A percentile compares a stretch with the other conserved stretches of the same genome.
Evolutionary conservation across 306 rosid genomes (phyloP).

Genomic region (Ammopiptanthus mongolicus): DNA sequence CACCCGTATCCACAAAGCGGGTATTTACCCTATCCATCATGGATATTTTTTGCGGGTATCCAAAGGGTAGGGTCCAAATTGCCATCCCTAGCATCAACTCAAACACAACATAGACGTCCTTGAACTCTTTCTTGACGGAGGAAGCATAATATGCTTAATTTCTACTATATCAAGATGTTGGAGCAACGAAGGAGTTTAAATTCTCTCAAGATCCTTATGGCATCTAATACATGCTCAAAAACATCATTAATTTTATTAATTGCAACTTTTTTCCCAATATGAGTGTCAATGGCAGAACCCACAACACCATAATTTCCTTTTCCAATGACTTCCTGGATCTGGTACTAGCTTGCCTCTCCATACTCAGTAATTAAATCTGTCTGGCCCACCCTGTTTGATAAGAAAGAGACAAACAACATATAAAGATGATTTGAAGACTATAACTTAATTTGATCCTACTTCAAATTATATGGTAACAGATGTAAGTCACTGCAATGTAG

Average conservation of each 20-base stretch:
- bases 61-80: no score
- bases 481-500: not conserved
- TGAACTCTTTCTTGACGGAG: slow-evolving; percentile 92
- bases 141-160: slow-evolving; percentile 95
- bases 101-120: slow-evolving; percentile 91
- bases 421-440: slow-evolving; percentile 4
- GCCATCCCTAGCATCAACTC: no score
- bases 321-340: slow-evolving; percentile 85
- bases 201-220: slow-evolving; percentile 91
- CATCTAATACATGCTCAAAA: slow-evolving; percentile 97
- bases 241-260: slow-evolving; percentile 95
- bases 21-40: no score
- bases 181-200: slow-evolving; percentile 94
- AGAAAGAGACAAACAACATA: not conserved
- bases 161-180: slow-evolving; percentile 94
- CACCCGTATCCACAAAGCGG: no score
- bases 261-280: slow-evolving; percentile 81
- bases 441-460: not conserved
- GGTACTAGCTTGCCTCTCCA: slow-evolving; percentile 82
- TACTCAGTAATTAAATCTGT: slow-evolving; percentile 91
- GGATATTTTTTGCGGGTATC: no score
- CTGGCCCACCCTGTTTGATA: slow-evolving; percentile 50
- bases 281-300: slow-evolving; percentile 77
- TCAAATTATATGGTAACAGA: not conserved
- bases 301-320: slow-evolving; percentile 99